phyloP scores from a whole-genome alignment of 2,329 filamentous ascomycete species.

The Pyrenochaeta sp. region DNA sequence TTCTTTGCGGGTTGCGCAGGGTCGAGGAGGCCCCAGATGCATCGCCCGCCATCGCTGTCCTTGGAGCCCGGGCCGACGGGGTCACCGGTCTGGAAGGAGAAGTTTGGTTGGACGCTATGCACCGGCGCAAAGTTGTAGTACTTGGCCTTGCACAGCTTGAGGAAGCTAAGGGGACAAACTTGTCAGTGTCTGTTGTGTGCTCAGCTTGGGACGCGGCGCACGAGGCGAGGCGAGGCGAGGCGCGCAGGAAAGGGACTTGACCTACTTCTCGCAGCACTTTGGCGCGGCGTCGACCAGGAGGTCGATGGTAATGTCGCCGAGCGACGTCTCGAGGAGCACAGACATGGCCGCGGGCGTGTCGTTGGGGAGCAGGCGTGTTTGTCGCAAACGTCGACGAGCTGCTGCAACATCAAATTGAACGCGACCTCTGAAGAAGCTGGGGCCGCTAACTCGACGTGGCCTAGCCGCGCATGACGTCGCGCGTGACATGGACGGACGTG shows the following conservation, averaged over 20 bases:
- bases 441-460: no score
- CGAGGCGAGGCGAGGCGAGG: conserved; percentile 24
- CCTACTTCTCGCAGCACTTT: conserved; percentile 93
- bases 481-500: neutral
- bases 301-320: conserved; percentile 94
- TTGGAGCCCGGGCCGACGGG: conserved; percentile 84
- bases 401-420: no score
- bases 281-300: conserved; percentile 88
- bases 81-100: conserved; percentile 96
- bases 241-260: conserved; percentile 33
- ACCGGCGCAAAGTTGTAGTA: conserved; percentile 98
- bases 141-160: conserved; percentile 98
- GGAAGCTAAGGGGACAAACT: conserved; percentile 70
- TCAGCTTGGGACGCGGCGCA: conserved; percentile 58
- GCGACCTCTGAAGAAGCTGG: conserved; percentile 12
- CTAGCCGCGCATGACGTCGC: conserved; percentile 32
- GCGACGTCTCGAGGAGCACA: conserved; percentile 89
- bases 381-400: no score
- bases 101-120: conserved; percentile 91
- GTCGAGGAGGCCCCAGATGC: conserved; percentile 86
- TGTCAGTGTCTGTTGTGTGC: conserved; percentile 60
- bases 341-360: conserved; percentile 68
- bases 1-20: conserved; percentile 67
- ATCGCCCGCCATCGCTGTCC: conserved; percentile 89
- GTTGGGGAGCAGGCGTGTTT: conserved; percentile 21